phyloP scores from a whole-genome alignment of 805 yeast species.

The Pichia exigua region DNA sequence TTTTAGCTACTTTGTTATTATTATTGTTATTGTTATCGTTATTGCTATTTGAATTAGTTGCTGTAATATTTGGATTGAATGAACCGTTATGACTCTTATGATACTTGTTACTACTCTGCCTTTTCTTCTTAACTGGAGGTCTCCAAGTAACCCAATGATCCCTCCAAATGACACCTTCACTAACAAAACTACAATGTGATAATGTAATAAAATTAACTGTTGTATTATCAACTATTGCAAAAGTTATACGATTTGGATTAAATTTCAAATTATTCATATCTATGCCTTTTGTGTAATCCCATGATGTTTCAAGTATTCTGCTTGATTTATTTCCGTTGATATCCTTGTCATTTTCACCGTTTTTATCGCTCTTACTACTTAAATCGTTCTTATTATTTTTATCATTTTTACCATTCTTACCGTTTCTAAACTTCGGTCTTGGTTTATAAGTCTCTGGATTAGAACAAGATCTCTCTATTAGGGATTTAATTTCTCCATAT shows the following conservation, averaged over 20 bases:
- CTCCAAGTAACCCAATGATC: constrained; percentile 19
- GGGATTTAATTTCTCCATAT: constrained; percentile 31
- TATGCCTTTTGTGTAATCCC: constrained; percentile 12
- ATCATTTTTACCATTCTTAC: neutral
- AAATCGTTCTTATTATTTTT: neutral
- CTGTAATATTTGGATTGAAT: neutral
- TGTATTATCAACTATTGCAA: constrained; percentile 75
- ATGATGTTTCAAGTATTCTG: neutral
- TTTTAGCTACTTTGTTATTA: neutral
- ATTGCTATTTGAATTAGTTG: neutral
- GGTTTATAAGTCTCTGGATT: constrained; percentile 4
- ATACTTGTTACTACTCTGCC: neutral
- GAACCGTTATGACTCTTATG: neutral
- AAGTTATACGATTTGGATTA: constrained; percentile 29
- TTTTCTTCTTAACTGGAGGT: constrained; percentile 7
- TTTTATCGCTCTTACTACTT: neutral
- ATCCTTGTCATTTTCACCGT: neutral
- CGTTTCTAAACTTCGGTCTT: constrained; percentile 1
- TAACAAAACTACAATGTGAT: constrained; percentile 40
- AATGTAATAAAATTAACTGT: constrained; percentile 57
- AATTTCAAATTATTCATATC: constrained; percentile 9
- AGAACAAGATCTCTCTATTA: constrained; percentile 27
- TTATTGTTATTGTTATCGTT: neutral
- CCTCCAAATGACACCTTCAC: constrained; percentile 24
- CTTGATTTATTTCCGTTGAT: neutral